phyloP scores from a whole-genome alignment of 306 rosid species.

The Vicia villosa region DNA sequence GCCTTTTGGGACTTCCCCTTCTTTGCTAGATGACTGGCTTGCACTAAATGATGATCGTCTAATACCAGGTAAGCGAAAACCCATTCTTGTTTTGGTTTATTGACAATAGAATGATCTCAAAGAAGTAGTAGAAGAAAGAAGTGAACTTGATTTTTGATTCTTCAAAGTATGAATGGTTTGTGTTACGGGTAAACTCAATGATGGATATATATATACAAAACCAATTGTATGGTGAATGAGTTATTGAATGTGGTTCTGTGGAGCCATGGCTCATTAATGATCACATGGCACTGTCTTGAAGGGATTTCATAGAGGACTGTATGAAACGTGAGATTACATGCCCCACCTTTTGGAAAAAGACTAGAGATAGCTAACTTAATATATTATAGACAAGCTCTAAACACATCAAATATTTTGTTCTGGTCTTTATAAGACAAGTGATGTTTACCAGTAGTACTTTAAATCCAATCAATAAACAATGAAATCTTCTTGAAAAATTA shows the following conservation, averaged over 20 bases:
- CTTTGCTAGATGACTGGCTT: neutral
- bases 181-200: neutral
- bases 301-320: neutral
- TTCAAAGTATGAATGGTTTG: neutral
- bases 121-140: neutral
- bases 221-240: conserved; percentile 16
- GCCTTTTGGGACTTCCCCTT: too few species aligned
- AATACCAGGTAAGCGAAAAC: too few species aligned
- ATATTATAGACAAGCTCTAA: conserved; percentile 8
- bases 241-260: neutral
- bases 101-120: neutral
- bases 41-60: conserved; percentile 16
- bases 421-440: too few species aligned
- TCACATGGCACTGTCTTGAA: conserved; percentile 32
- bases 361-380: neutral
- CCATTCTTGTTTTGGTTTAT: too few species aligned
- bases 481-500: too few species aligned
- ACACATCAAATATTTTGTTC: conserved; percentile 15
- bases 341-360: too few species aligned
- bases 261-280: conserved; percentile 22
- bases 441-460: too few species aligned
- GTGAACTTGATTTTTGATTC: neutral
- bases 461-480: too few species aligned
- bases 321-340: too few species aligned
- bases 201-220: conserved; percentile 16